Evolutionary conservation across 345 rosid species (phyloP).

Genomic region (Eucalyptus globulus): DNA sequence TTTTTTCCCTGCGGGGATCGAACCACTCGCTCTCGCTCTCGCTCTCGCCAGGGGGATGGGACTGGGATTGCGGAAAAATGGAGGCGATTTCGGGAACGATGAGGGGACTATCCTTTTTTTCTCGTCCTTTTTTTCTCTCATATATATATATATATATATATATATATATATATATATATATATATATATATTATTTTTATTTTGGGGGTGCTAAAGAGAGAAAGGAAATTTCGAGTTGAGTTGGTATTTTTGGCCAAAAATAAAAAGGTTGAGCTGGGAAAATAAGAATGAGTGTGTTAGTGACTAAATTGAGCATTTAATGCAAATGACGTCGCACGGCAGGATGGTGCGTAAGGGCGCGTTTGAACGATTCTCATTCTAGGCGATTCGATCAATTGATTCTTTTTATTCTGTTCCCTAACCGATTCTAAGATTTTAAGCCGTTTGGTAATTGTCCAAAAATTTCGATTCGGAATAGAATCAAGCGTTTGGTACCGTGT

Average conservation of each 20-base stretch:
- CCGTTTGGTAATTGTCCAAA: no score
- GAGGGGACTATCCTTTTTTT: not conserved
- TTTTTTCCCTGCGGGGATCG: not conserved
- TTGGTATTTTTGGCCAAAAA: not conserved
- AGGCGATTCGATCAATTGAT: no score
- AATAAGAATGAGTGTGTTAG: not conserved
- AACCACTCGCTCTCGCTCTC: not conserved
- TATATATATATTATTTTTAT: no score
- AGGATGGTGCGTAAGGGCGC: no score
- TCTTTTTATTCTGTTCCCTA: no score
- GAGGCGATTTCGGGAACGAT: not conserved
- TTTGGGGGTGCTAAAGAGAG: not conserved
- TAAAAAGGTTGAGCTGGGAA: not conserved
- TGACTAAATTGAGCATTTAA: not conserved
- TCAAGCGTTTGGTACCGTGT: no score
- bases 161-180: no score
- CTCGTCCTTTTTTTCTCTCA: accelerated
- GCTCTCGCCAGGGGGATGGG: not conserved
- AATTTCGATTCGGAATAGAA: no score
- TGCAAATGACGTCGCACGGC: not conserved
- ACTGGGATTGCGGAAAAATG: not conserved
- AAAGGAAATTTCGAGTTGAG: not conserved
- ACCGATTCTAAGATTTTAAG: no score
- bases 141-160: no score
- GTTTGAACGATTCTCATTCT: no score